These are phyloP conservation scores for Copromyces sp. DNA, from an alignment of 495 filamentous ascomycete species.

Conservation along the genomic window DNA sequence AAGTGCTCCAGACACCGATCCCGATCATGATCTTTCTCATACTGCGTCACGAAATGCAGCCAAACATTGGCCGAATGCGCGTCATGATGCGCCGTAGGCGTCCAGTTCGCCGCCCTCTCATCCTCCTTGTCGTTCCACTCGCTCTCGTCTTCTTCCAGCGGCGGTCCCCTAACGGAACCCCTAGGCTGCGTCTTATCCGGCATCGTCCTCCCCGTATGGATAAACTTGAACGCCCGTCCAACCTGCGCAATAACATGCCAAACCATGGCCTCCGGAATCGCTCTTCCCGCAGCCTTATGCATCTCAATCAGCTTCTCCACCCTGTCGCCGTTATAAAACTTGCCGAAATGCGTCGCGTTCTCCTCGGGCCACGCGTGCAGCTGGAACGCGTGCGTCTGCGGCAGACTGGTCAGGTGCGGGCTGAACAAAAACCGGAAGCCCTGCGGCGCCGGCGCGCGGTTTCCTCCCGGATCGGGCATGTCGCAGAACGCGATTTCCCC, in stretches of 20 bases:
- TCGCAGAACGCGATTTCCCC: neutral
- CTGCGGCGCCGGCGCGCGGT: too few relatives aligned
- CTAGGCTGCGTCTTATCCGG: neutral
- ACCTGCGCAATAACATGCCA: slow-evolving; percentile 14
- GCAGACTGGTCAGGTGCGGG: neutral
- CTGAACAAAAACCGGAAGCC: neutral
- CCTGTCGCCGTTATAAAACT: slow-evolving; percentile 13
- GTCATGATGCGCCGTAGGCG: neutral
- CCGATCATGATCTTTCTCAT: slow-evolving; percentile 2
- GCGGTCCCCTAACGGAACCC: neutral
- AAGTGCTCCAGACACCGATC: neutral
- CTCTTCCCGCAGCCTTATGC: neutral
- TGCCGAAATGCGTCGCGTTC: slow-evolving; percentile 5
- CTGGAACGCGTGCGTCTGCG: slow-evolving; percentile 4
- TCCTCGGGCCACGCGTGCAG: neutral
- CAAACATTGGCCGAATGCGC: slow-evolving; percentile 1
- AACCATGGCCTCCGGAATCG: slow-evolving; percentile 11
- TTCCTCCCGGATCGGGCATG: fast-evolving
- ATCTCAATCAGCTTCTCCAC: neutral
- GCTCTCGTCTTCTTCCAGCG: neutral
- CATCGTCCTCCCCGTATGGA: slow-evolving; percentile 5
- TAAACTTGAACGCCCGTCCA: neutral
- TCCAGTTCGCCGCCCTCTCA: neutral
- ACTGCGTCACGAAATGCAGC: slow-evolving; percentile 8
- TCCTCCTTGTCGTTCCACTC: neutral